Base-by-base conservation (phyloP, 805 yeast species). In the Nakazawaea holstii region DNA sequence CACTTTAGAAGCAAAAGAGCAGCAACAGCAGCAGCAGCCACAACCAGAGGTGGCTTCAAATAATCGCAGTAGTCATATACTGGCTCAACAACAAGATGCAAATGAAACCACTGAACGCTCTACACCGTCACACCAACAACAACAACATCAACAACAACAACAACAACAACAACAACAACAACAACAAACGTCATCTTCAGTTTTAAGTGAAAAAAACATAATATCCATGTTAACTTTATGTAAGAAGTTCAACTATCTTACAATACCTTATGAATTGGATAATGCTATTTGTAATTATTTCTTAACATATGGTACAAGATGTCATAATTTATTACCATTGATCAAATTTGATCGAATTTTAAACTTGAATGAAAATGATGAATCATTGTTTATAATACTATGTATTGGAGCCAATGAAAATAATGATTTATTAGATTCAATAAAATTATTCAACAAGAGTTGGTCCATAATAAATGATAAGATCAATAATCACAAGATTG, bases 381-480 rank as follows among this genome's bases (percentile, higher is more conserved):
- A 69, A 26, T 55, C 74, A 20, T 60, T 75, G 6, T 73, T 74
- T 53, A 61, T 76, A 6, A 59, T 77, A 1, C 51, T 77, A 4
- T 67, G 80, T 9, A 55, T 75, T 38, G 82, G 82, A 4, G 70
- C 73, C 28, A 64, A 67, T 26, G 65, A 62, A 41, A 62, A 64
- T 44, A 54, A 65, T 8, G 63, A 65, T 44, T 55, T 59, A 32
- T 54, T 57, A 9, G 65, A 69, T 48, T 66, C 73, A 6, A 56
- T 69, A 13, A 52, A 59, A 32, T 64, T 67, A 50, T 68, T 77
- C 51, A 70, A 71, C 53, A 70, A 66, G 44, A 58, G 73, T 30
- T 77, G 82, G 82, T 46, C 55, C 1, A 55, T 66, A 6, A 58
- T 66, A 6, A 55, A 66, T 27, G 62, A 58, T 33, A 56, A 59